Evolutionary conservation across 169 alveolate genomes (phyloP), one percentile per base, ranked within the genome.

Genomic region (Eimeria falciformis): DNA sequence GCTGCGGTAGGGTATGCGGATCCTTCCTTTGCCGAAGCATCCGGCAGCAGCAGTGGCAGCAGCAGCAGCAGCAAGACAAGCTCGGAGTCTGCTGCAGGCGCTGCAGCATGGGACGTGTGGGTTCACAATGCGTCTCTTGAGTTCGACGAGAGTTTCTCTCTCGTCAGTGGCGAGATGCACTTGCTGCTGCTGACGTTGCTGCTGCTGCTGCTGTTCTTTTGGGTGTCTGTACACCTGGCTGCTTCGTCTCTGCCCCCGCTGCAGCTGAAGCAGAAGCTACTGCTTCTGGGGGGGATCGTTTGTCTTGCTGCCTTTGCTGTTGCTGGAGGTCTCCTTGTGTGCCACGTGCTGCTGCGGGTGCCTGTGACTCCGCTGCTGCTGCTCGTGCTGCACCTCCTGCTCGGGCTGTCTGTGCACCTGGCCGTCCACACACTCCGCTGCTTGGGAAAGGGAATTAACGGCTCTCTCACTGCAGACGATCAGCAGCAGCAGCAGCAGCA

Each of bases 341-440:
- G 71, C 12, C 91, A 84, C 83, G 56, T 84, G 46, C 25, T 84
- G 55, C 77, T 40, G 47, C 69, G 91, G 50, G 69, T 46, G 5
- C 83, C 91, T 0, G 83, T 84, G 82, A 84, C 91, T 18, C 91
- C 91, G 71, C 83, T 84, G 82, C 82, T 69, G 68, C 91, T 69
- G 55, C 91, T 84, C 83, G 91, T 84, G 83, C 71, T 84, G 91
- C 91, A 84, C 50, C 29, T 84, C 83, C 91, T 84, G 68, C 91
- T 84, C 27, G 91, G 91, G 82, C 27, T 84, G 66, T 23, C 65
- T 29, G 27, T 27, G 66, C 82, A 84, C 84, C 84, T 43, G 65
- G 84, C 84, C 3, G 84, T 40, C 21, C 84, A 75, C 45, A 75
- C 84, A 43, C 65, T 75, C 45, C 62, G 84, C 45, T 75, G 84